phyloP scores from a whole-genome alignment of 2,329 filamentous ascomycete species.

The Hypoxylon rubiginosum region DNA sequence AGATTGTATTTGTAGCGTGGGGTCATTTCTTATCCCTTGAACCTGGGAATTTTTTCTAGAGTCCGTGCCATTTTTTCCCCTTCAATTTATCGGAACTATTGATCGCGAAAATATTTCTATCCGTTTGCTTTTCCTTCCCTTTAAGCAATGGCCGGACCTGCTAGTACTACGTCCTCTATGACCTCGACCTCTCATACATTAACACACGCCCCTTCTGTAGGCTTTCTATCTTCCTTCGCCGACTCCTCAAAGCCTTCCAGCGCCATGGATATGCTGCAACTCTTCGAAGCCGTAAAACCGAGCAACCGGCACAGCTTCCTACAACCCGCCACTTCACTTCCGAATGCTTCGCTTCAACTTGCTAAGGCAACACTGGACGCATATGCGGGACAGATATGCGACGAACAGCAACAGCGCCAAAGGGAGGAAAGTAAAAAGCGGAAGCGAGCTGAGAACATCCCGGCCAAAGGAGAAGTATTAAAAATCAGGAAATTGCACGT shows the following conservation, averaged over 20 bases:
- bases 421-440: constrained; percentile 80
- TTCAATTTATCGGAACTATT: constrained; percentile 8
- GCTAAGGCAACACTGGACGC: constrained; percentile 86
- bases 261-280: constrained; percentile 59
- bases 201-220: constrained; percentile 63
- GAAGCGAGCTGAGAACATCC: constrained; percentile 70
- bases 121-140: constrained; percentile 9
- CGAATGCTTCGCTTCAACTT: constrained; percentile 77
- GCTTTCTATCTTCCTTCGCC: constrained; percentile 55
- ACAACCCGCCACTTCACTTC: constrained; percentile 76
- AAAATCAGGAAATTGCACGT: constrained; percentile 87
- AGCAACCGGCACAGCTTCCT: constrained; percentile 80
- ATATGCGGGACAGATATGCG: constrained; percentile 79
- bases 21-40: constrained; percentile 37
- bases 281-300: constrained; percentile 70
- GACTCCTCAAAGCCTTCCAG: constrained; percentile 49
- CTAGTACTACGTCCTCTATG: constrained; percentile 69
- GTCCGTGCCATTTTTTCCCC: constrained; percentile 14
- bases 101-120: constrained; percentile 15
- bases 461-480: constrained; percentile 67
- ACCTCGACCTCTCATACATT: constrained; percentile 76
- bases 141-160: constrained; percentile 53
- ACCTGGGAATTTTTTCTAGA: constrained; percentile 38
- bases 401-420: constrained; percentile 77
- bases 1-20: constrained; percentile 36